Base-by-base conservation (phyloP, 176 grass and related monocot genomes). In the barley (Hordeum vulgare) region DNA sequence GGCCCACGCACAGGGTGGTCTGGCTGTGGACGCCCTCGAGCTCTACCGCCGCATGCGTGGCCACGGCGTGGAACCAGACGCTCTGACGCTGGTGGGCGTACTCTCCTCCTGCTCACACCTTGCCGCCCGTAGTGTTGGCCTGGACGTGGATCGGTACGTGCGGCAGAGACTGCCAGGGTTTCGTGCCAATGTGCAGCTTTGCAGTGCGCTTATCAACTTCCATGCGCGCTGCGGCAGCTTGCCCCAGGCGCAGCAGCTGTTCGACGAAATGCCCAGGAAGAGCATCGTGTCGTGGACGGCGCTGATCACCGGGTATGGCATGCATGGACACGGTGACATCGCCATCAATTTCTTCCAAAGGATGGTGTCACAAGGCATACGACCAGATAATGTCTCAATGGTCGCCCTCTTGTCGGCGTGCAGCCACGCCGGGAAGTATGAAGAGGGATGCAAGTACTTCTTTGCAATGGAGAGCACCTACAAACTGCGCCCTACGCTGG, bases 201-300 rank as follows among this genome's bases (percentile, higher is more conserved):
- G 85, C 82, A 92, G 92, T 12, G 90, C 87, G 34, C 85, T 94
- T 27, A 84, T 92, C 75, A 94, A 90, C 64, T 89, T 94, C 78
- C 87, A 94, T 39, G 85, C 82, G 0, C 82, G 79, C 21, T 94
- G 90, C 13, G 93, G 90, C 4, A 47, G 56, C 68, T 74, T 92
- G 59, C 70, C 29, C 3, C 61, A 10, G 66, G 93, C 93, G 39
- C 90, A 79, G 36, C 75, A 90, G 58, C 71, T 94, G 24, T 94
- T 94, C 45, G 76, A 92, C 35, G 61, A 83, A 67, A 94, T 94
- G 87, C 87, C 78, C 37, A 70, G 5, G 3, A 90, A 34, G 59
- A 92, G 79, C 70, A 84, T 94, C 51, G 79, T 94, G 6, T 94
- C 93, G 1, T 94, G 93, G 93, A 92, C 90, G 21, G 79, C 63